Evolutionary conservation across 139 green algal genomes (phyloP), one percentile per base, ranked within the genome.

Genomic region (Coccomyxa sp.): DNA sequence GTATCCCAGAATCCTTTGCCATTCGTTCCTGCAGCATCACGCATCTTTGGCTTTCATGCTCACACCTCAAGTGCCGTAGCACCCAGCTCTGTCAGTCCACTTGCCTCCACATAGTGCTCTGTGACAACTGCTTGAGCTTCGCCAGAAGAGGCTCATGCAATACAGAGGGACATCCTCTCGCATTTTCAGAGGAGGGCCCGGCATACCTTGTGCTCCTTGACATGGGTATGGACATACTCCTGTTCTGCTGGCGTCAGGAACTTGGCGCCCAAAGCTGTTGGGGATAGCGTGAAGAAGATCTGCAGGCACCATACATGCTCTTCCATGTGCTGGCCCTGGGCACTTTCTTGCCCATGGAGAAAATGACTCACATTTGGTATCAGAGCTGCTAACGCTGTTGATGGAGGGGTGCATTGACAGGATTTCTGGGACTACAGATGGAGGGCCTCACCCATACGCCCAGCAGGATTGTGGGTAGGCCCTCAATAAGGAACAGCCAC

Each of bases 401-500:
- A n/a, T n/a, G n/a, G n/a, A n/a, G n/a, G n/a, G n/a, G n/a, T n/a
- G n/a, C n/a, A n/a, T n/a, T n/a, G n/a, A n/a, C n/a, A n/a, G n/a
- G n/a, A n/a, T n/a, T n/a, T n/a, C n/a, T n/a, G n/a, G n/a, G n/a
- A n/a, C n/a, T n/a, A n/a, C n/a, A n/a, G n/a, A n/a, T n/a, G n/a
- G n/a, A n/a, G n/a, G n/a, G n/a, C n/a, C 50, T 64, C 27, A 64
- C 50, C 73, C 73, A 77, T 22, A 77, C 31, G 2, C 73, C 73
- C 39, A 77, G 73, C 7, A 18, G 8, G 6, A 77, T 29, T 0
- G 73, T 77, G 40, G 73, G 73, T 7, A 77, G 16, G 27, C 73
- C 73, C 29, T 77, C 73, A 39, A 69, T 39, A 24, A 77, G 40
- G 40, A 77, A 77, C 27, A 77, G 40, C 73, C 73, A 77, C 40